These are phyloP conservation scores for Xylaria sp. DNA, from an alignment of 2,329 filamentous ascomycete genomes.

Conservation along the genomic window DNA sequence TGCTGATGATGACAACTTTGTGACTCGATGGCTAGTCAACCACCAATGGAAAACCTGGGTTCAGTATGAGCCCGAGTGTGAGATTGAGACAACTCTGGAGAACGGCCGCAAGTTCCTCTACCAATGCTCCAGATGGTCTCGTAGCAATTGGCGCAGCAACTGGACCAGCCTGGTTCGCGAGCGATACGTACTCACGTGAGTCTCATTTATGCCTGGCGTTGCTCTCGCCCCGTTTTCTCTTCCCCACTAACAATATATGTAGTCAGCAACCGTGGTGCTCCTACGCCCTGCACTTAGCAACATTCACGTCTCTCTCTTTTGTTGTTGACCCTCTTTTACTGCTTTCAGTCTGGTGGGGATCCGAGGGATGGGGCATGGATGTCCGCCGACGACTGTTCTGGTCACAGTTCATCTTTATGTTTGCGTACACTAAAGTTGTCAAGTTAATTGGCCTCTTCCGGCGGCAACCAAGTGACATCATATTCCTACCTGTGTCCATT, in stretches of 20 bases:
- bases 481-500: conserved; percentile 86
- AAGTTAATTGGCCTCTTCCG: conserved; percentile 90
- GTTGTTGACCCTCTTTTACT: conserved; percentile 80
- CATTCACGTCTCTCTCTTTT: conserved; percentile 88
- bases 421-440: conserved; percentile 86
- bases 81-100: conserved; percentile 93
- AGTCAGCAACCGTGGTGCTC: conserved; percentile 94
- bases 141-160: conserved; percentile 98
- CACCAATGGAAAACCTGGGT: conserved; percentile 95
- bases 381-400: conserved; percentile 67
- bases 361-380: conserved; percentile 66
- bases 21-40: conserved; percentile 93
- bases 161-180: conserved; percentile 89
- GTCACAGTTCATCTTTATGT: conserved; percentile 78
- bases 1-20: conserved; percentile 98
- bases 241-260: conserved; percentile 33
- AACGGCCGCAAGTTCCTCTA: conserved; percentile 89
- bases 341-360: conserved; percentile 75
- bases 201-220: conserved; percentile 44
- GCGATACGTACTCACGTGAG: conserved; percentile 87
- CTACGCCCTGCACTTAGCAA: conserved; percentile 92
- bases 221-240: background rate
- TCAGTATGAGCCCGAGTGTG: conserved; percentile 91
- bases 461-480: conserved; percentile 82
- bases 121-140: conserved; percentile 93